phyloP scores from a whole-genome alignment of 768 basidiomycete species.

The Collybiopsis luxurians region DNA sequence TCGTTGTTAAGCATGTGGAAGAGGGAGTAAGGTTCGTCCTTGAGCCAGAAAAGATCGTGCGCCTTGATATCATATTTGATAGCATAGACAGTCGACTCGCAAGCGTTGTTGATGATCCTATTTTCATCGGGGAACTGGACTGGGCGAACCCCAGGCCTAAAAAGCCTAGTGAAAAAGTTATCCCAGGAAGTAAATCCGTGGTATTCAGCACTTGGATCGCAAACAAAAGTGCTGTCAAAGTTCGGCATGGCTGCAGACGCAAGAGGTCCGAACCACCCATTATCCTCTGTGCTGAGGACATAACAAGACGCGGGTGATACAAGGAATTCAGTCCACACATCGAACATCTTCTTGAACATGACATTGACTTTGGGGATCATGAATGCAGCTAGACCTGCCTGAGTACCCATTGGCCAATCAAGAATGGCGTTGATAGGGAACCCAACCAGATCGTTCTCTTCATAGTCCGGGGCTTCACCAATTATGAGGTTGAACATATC shows the following conservation, averaged over 20 bases:
- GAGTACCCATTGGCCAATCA: background rate
- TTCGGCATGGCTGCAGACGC: slow-evolving; percentile 8
- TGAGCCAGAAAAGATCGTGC: slow-evolving; percentile 46
- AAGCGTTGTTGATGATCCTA: slow-evolving; percentile 37
- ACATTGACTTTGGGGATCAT: background rate
- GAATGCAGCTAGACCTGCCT: background rate
- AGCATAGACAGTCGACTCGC: slow-evolving; percentile 41
- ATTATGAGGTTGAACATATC: background rate
- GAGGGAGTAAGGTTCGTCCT: slow-evolving; percentile 48
- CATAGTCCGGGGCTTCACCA: background rate
- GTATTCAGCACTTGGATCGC: slow-evolving; percentile 27
- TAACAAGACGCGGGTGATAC: background rate
- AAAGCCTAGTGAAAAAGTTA: slow-evolving; percentile 40
- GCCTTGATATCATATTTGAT: slow-evolving; percentile 29
- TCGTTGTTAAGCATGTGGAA: slow-evolving; percentile 40
- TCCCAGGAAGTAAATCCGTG: slow-evolving; percentile 38
- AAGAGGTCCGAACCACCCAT: slow-evolving; percentile 3
- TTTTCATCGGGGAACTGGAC: slow-evolving; percentile 18
- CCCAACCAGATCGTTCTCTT: background rate
- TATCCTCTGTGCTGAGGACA: background rate
- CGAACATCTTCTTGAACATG: background rate
- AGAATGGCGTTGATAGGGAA: background rate
- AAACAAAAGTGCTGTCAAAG: slow-evolving; percentile 14
- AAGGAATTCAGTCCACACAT: background rate
- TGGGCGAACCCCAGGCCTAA: slow-evolving; percentile 33